phyloP scores from a whole-genome alignment of 148 eudicot genomes.

The Chenopodium album region DNA sequence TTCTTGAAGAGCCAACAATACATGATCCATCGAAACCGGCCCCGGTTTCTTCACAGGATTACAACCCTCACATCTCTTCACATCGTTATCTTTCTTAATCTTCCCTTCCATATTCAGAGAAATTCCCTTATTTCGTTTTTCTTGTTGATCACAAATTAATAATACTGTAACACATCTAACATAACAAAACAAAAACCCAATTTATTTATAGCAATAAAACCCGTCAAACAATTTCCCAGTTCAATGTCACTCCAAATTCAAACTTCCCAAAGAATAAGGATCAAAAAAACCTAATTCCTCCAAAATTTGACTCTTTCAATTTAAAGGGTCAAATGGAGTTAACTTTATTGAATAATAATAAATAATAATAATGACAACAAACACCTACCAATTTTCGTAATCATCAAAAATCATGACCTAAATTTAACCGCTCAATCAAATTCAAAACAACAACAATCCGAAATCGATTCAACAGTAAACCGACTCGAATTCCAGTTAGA shows the following conservation, averaged over 20 bases:
- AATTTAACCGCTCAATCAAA: not conserved
- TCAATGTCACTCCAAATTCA: not conserved
- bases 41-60: slow-evolving; percentile 71
- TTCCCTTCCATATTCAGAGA: slow-evolving; percentile 30
- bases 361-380: not conserved
- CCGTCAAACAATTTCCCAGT: slow-evolving; percentile 28
- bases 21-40: slow-evolving; percentile 81
- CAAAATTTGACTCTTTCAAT: slow-evolving; percentile 28
- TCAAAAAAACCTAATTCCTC: not conserved
- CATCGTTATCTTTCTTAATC: slow-evolving; percentile 30
- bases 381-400: slow-evolving; percentile 1
- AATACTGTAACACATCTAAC: not conserved
- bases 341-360: not conserved
- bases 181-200: not conserved
- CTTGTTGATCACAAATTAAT: not conserved
- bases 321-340: slow-evolving; percentile 28
- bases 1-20: slow-evolving; percentile 69
- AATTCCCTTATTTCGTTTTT: not conserved
- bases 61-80: slow-evolving; percentile 43
- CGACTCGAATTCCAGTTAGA: not conserved
- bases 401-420: slow-evolving; percentile 1
- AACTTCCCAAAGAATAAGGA: slow-evolving; percentile 19
- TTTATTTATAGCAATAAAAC: not conserved
- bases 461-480: not conserved
- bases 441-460: not conserved